Base-by-base conservation (phyloP, 2,329 filamentous ascomycete genomes). In the Sordariomycetes sp. region DNA sequence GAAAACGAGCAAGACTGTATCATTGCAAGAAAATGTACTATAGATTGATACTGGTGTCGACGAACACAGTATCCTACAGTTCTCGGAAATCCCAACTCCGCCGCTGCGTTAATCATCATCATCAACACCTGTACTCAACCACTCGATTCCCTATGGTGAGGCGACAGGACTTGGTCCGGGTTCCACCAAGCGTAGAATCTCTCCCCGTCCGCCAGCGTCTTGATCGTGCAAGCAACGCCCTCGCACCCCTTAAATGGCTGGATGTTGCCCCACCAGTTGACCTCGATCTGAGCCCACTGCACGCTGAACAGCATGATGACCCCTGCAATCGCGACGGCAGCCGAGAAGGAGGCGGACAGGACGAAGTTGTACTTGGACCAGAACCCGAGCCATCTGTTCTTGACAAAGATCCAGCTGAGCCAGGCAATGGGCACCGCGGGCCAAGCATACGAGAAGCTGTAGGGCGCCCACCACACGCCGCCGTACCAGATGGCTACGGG, bases 331-430 rank as follows among this genome's bases (percentile, higher is more conserved):
- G 63, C 63, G 4, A 67, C 51, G 7, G 60, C 63, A 5, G 57
- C 59, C 8, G 54, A 59, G 33, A 67, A 43, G 6, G 59, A 59
- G 0, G 63, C 58, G 8, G 58, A 63, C 4, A 67, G 46, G 4
- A 63, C 55, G 42, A 64, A 67, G 45, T 65, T 65, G 47, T 66
- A 68, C 51, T 66, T 60, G 30, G 59, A 52, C 59, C 60, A 66
- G 59, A 60, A 65, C 2, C 60, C 59, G 31, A 59, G 41, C 10
- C 51, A 47, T 35, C 56, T 52, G 11, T 32, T 38, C 32, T 35
- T 34, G 15, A 38, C 21, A 19, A 42, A 42, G 20, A 43, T 38
- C 41, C 41, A 45, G 12, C 39, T 42, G 15, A 45, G 19, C 39
- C 39, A 43, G 3, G 41, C 42, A n/a, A 45, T 40, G 15, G 41